Evolutionary conservation across 495 filamentous ascomycete species (phyloP), one percentile per base, ranked within the genome.

Genomic region (Achaetomiella virescens): DNA sequence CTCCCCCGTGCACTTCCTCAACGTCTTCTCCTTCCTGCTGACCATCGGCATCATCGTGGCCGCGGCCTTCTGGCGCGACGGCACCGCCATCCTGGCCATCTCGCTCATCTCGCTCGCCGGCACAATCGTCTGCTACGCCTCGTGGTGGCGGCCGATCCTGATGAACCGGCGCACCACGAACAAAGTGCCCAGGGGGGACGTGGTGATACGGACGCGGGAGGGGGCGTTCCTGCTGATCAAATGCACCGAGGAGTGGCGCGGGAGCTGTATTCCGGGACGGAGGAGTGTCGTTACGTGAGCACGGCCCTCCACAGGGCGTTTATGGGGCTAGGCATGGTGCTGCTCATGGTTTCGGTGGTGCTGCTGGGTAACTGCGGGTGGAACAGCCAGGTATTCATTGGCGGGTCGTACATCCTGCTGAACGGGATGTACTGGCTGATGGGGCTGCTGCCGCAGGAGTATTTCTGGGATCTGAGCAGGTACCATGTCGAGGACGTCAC

Each of bases 191-290:
- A 59, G 29, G 7, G 84, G 83, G 6, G 81, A 85, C 59, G 73
- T 88, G 4, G 75, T 85, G 1, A 82, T 87, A 36, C 71, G 74
- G 21, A 84, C 81, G 15, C 76, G 81, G 8, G 70, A 80, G 53
- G 84, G 84, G 4, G 81, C 78, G 1, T 84, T 88, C 55, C 55
- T 87, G 2, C 61, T 85, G 18, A 70, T 88, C 24, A 70, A 76
- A 38, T 87, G 85, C 61, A 71, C 73, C 12, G 85, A 88, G 67
- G 76, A 83, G 76, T 87, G 8, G 78, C 83, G 9, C 74, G 84
- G 20, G 81, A 86, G 66, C 74, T 88, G 2, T 87, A 87, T 63
- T 74, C 69, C 11, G 81, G 81, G 29, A 81, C 80, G 0, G 81
- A 85, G 56, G 83, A 81, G 67, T 62, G 73, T 18, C 80, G 83